Evolutionary conservation across 2,329 filamentous ascomycete species (phyloP).

Genomic region (Pezicula rhizophila): DNA sequence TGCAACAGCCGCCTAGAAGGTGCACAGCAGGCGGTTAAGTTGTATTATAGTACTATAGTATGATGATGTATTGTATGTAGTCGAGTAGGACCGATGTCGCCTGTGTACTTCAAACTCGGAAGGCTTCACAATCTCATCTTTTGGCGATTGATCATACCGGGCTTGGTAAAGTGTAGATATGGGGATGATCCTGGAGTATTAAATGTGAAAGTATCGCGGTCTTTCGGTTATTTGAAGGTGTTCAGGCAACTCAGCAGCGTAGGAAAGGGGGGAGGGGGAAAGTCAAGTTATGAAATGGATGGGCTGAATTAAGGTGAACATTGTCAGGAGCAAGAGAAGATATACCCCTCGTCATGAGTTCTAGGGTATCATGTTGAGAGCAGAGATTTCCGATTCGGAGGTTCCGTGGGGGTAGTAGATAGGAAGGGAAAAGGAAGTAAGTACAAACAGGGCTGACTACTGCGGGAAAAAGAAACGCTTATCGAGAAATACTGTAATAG

Average conservation of each 20-base stretch:
- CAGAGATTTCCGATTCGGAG: not conserved
- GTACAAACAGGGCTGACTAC: not conserved
- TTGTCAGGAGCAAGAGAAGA: not conserved
- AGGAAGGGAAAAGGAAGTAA: not conserved
- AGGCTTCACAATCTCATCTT: not conserved
- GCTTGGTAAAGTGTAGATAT: too few relatives aligned
- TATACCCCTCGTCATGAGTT: not conserved
- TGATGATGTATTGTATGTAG: not conserved
- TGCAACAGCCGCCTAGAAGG: not conserved
- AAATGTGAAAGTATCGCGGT: too few relatives aligned
- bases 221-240: too few relatives aligned
- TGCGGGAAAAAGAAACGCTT: too few relatives aligned
- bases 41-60: not conserved
- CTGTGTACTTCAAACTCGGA: not conserved
- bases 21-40: not conserved
- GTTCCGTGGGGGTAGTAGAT: too few relatives aligned
- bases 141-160: too few relatives aligned
- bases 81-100: not conserved
- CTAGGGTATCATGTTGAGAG: not conserved
- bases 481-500: too few relatives aligned
- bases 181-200: too few relatives aligned
- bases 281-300: not conserved
- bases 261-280: not conserved
- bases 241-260: not conserved
- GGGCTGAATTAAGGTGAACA: not conserved